These are phyloP conservation scores for Tricholoma flavovirens DNA, from an alignment of 768 basidiomycete genomes.

Conservation along the genomic window DNA sequence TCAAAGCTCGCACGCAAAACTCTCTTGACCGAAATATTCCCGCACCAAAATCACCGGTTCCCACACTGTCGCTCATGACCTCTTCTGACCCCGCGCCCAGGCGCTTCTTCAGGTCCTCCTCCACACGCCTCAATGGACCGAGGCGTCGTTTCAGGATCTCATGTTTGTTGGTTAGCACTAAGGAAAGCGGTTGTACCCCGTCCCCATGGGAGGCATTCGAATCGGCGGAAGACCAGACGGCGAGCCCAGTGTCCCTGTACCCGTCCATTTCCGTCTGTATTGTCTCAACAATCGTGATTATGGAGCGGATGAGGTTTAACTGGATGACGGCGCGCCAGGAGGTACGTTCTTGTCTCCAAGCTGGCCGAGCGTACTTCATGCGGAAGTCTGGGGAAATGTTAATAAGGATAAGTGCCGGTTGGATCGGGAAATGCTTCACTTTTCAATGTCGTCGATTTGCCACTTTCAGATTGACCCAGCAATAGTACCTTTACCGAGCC, in stretches of 20 bases:
- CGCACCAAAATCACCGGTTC: conserved; percentile 7
- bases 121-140: conserved; percentile 35
- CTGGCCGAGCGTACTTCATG: conserved; percentile 53
- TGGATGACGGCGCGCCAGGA: conserved; percentile 76
- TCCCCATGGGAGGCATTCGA: conserved; percentile 22
- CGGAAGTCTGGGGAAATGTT: conserved; percentile 49
- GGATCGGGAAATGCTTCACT: conserved; percentile 29
- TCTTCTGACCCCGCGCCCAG: conserved; percentile 45
- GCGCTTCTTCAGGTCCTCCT: conserved; percentile 31
- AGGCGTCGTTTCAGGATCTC: conserved; percentile 32
- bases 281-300: conserved; percentile 56
- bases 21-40: conserved; percentile 5
- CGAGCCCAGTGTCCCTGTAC: neutral
- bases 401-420: neutral
- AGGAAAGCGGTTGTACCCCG: conserved; percentile 25
- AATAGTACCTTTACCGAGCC: conserved; percentile 45
- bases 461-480: conserved; percentile 58
- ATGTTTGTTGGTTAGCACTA: conserved; percentile 31
- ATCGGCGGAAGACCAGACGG: conserved; percentile 24
- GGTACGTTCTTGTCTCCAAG: conserved; percentile 58
- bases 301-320: conserved; percentile 68
- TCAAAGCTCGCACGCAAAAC: conserved; percentile 20
- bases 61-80: conserved; percentile 29
- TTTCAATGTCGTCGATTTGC: conserved; percentile 58
- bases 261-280: conserved; percentile 43